Percentiles rank a stretch among this genome's conserved stretches.
These are phyloP conservation scores for Basipetospora chlamydospora DNA, from an alignment of 2,329 filamentous ascomycete genomes.

Conservation along the genomic window DNA sequence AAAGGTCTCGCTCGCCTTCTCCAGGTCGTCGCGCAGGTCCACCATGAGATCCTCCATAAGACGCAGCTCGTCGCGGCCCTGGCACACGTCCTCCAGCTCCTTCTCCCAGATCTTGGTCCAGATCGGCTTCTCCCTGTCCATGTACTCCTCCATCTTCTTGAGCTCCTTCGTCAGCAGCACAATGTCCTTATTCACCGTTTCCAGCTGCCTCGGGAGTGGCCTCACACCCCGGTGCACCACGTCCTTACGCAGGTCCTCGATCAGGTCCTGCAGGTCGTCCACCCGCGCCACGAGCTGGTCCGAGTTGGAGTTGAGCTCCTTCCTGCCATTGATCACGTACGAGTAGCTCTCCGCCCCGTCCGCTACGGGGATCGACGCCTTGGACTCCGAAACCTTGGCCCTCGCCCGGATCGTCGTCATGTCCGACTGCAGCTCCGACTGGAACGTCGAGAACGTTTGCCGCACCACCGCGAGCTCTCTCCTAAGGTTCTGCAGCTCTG, in stretches of 20 bases:
- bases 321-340: slow-evolving; percentile 78
- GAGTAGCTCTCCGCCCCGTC: slow-evolving; percentile 68
- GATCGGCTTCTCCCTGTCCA: slow-evolving; percentile 81
- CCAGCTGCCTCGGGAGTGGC: slow-evolving; percentile 78
- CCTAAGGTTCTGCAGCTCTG: slow-evolving; percentile 67
- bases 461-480: slow-evolving; percentile 82
- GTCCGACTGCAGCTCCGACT: slow-evolving; percentile 72
- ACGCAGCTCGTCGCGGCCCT: slow-evolving; percentile 85
- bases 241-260: slow-evolving; percentile 94
- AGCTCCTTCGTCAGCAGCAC: slow-evolving; percentile 68
- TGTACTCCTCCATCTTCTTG: slow-evolving; percentile 85
- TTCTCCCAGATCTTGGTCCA: slow-evolving; percentile 99
- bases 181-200: slow-evolving; percentile 80
- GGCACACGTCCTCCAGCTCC: slow-evolving; percentile 88
- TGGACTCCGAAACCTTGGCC: slow-evolving; percentile 63
- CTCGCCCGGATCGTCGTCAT: slow-evolving; percentile 76
- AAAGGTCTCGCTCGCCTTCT: slow-evolving; percentile 88
- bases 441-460: slow-evolving; percentile 86
- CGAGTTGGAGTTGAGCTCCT: slow-evolving; percentile 71
- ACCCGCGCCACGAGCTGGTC: slow-evolving; percentile 84
- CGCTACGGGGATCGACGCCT: slow-evolving; percentile 54
- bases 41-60: slow-evolving; percentile 92
- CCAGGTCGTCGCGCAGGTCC: slow-evolving; percentile 84
- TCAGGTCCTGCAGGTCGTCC: slow-evolving; percentile 91
- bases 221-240: slow-evolving; percentile 87